phyloP scores from a whole-genome alignment of 2,329 filamentous ascomycete species.

The Scortechinia acanthostroma region DNA sequence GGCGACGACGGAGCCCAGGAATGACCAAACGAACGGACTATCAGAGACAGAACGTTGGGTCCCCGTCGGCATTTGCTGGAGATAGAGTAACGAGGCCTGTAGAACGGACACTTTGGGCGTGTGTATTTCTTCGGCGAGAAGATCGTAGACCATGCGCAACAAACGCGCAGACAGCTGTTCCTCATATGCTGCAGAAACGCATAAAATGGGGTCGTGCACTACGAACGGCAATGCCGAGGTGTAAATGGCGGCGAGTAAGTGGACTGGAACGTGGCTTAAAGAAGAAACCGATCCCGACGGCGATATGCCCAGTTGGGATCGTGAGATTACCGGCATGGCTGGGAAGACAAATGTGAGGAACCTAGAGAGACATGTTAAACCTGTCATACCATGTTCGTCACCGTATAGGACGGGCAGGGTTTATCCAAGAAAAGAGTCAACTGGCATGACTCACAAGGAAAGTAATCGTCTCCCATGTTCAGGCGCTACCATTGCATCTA shows the following conservation, averaged over 20 bases:
- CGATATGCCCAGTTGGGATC: constrained; percentile 14
- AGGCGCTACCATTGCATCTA: background rate
- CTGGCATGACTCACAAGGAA: background rate
- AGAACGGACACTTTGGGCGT: constrained; percentile 15
- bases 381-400: too few species aligned
- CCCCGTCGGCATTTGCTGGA: constrained; percentile 13
- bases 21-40: constrained; percentile 23
- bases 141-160: constrained; percentile 18
- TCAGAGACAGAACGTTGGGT: constrained; percentile 12
- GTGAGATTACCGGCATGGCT: constrained; percentile 17
- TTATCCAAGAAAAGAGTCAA: background rate
- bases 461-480: background rate
- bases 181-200: constrained; percentile 16
- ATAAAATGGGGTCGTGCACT: constrained; percentile 14
- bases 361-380: too few species aligned
- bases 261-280: constrained; percentile 7
- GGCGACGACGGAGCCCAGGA: constrained; percentile 22
- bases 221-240: constrained; percentile 20
- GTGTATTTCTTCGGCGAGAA: constrained; percentile 20
- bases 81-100: constrained; percentile 18
- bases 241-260: constrained; percentile 20
- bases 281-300: constrained; percentile 11
- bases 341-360: constrained; percentile 19
- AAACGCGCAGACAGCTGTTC: constrained; percentile 12
- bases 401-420: background rate